Base-by-base conservation (phyloP, 768 basidiomycete genomes). In the Lactarius sp. region DNA sequence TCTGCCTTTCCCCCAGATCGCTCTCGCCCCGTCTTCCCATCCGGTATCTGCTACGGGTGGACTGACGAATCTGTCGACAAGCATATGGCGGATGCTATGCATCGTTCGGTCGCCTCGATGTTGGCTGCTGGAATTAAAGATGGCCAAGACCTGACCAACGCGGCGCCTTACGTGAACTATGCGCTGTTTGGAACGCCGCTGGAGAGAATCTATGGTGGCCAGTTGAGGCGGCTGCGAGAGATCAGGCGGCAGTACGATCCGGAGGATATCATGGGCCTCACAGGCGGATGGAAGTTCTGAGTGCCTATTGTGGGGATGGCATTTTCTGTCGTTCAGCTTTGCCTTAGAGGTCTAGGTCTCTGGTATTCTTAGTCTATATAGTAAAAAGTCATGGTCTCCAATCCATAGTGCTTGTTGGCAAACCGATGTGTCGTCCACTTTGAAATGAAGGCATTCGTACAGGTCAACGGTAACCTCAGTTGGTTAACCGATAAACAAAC, bases 81-180 rank as follows among this genome's bases (percentile, higher is more conserved):
- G 2, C 0, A 34, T 46, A 50, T 59, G 46, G 39, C 14, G 3
- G n/a, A 59, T 2, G 36, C 62, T 2, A 31, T 59, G 36, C 62
- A 46, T 9, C 10, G 6, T 44, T 64, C 62, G 2, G 9, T 22
- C n/a, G 56, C 36, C 5, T 60, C 69, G 34, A 77, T 85, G 57
- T 70, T 79, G 16, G 55, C 75, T 22, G 79, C 81, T 8, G 73
- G 77, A 37, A 80, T 78, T 59, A 74, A 77, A 1, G 74, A 69
- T 1, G 74, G 74, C 9, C 75, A 87, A 51, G 73, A 69, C n/a
- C 65, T 73, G 34, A 74, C 78, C 14, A 69, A 73, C n/a, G 78
- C 76, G 3, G 68, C 80, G 4, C 62, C 79, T 55, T 88, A 89
- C 69, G 76, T 77, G 33, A 89, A 90, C 70, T 86, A 87, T 65